Base-by-base conservation (phyloP, 139 green algal genomes). In the Micractinium conductrix region DNA sequence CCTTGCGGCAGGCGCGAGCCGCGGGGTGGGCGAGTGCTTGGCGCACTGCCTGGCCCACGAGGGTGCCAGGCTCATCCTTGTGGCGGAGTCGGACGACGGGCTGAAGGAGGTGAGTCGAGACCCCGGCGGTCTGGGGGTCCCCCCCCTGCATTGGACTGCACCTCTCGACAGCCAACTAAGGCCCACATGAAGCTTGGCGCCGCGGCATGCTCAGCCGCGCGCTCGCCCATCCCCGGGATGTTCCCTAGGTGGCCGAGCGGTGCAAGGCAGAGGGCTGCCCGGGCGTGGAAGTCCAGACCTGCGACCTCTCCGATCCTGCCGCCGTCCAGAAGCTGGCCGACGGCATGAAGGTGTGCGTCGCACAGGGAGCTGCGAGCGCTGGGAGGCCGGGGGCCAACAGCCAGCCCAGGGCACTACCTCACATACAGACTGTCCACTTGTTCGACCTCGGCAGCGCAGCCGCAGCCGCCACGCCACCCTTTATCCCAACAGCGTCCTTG, bases 1-100 rank as follows among this genome's bases (percentile, higher is more conserved):
- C n/a, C n/a, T n/a, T n/a, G n/a, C n/a, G n/a, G n/a, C 86, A 22
- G 86, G 86, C n/a, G 84, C 83, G 40, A 69, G 28, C 37, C 43
- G 75, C 28, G 83, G 86, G 30, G 44, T 90, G 4, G 86, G 86
- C 4, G 68, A 69, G 38, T n/a, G 19, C 2, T 60, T 90, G 26
- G 65, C 83, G 37, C 45, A 71, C 38, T 42, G 38, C 33, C 79
- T 90, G 44, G 86, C 83, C 8, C 40, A 45, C 1, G 40, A 88
- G 40, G 58, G 55, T 0, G 75, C 84, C 67, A 84, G 74, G 44
- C 45, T 87, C 12, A 50, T 87, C 22, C 44, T 84, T 4, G 50
- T 83, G 10, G 26, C 50, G 12, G 75, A 80, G 50, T 38, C 69
- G 17, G 35, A 81, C n/a, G 60, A 79, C n/a, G 63, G 79, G n/a